Evolutionary conservation across 169 alveolate genomes (phyloP).

Genomic region (Babesia bigemina): DNA sequence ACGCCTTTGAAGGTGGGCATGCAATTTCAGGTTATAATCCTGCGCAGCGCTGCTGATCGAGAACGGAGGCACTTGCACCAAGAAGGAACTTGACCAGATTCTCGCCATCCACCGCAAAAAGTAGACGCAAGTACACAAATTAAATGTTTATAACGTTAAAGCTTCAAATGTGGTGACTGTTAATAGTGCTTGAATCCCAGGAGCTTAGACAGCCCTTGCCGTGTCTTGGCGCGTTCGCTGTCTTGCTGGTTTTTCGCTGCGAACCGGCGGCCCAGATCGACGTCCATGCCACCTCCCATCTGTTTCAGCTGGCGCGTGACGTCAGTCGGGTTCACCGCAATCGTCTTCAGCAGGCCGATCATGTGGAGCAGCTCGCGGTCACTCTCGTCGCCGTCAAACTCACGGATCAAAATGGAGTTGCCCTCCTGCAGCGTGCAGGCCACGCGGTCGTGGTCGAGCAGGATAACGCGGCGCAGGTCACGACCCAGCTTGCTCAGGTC

Average conservation of each 20-base stretch:
- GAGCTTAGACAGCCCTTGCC: slow-evolving; percentile 47
- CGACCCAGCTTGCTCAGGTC: slow-evolving; percentile 86
- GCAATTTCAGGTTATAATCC: background rate
- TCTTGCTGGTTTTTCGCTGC: slow-evolving; percentile 45
- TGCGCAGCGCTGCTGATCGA: slow-evolving; percentile 44
- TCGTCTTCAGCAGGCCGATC: slow-evolving; percentile 80
- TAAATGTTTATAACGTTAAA: background rate
- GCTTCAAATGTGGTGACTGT: background rate
- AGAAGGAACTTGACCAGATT: slow-evolving; percentile 56
- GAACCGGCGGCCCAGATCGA: slow-evolving; percentile 76
- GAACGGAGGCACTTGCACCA: slow-evolving; percentile 62
- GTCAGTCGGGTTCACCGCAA: slow-evolving; percentile 80
- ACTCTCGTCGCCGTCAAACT: slow-evolving; percentile 82
- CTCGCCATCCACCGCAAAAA: slow-evolving; percentile 29
- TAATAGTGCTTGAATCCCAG: slow-evolving; percentile 64
- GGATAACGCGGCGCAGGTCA: slow-evolving; percentile 79
- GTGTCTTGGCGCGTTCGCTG: slow-evolving; percentile 36
- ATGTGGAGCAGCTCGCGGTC: slow-evolving; percentile 81
- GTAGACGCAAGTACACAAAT: background rate
- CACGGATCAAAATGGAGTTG: slow-evolving; percentile 78
- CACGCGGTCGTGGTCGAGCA: slow-evolving; percentile 83
- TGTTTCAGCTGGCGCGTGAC: slow-evolving; percentile 69
- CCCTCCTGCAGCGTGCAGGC: slow-evolving; percentile 82
- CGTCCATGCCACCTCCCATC: slow-evolving; percentile 80
- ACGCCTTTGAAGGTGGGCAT: slow-evolving; percentile 43